A percentile compares a stretch with the other conserved stretches of the same genome.
Evolutionary conservation across 352 stramenopile species (phyloP).

Genomic region (Phytophthora hibernalis): DNA sequence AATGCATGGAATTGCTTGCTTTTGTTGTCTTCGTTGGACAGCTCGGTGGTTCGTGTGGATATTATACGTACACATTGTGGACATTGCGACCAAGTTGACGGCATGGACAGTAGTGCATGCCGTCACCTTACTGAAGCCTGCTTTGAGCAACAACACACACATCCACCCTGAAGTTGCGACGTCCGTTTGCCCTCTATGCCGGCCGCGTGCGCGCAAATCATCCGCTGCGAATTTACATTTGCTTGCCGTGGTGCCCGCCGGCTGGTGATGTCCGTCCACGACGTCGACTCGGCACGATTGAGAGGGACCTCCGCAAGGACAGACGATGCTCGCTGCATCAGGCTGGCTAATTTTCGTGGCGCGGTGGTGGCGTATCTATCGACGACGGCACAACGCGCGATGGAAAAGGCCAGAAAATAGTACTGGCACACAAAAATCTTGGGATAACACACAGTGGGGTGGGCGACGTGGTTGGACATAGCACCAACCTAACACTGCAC

Average conservation of each 20-base stretch:
- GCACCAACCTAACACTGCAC: too few relatives aligned
- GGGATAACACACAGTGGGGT: too few relatives aligned
- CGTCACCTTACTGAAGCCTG: not conserved
- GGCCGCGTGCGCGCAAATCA: constrained; percentile 28
- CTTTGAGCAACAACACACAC: constrained; percentile 1
- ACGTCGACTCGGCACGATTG: constrained; percentile 10
- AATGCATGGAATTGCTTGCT: not conserved
- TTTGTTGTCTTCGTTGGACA: not conserved
- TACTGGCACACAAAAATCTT: too few relatives aligned
- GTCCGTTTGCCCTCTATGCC: constrained; percentile 27
- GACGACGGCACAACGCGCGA: constrained; percentile 18
- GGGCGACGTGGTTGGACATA: too few relatives aligned
- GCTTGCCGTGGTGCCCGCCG: constrained; percentile 20
- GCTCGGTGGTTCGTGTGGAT: not conserved
- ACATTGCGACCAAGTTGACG: constrained; percentile 18
- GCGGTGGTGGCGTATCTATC: constrained; percentile 10
- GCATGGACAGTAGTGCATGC: not conserved
- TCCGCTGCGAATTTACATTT: constrained; percentile 16
- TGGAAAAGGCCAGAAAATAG: too few relatives aligned
- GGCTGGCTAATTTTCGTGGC: constrained; percentile 20
- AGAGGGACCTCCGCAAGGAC: constrained; percentile 15
- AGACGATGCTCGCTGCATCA: constrained; percentile 23
- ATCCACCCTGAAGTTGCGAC: constrained; percentile 2
- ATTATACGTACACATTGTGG: constrained; percentile 6
- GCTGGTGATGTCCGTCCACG: constrained; percentile 25